These are phyloP conservation scores for Leccinellum rugosiceps DNA, from an alignment of 768 basidiomycete species.

Conservation along the genomic window DNA sequence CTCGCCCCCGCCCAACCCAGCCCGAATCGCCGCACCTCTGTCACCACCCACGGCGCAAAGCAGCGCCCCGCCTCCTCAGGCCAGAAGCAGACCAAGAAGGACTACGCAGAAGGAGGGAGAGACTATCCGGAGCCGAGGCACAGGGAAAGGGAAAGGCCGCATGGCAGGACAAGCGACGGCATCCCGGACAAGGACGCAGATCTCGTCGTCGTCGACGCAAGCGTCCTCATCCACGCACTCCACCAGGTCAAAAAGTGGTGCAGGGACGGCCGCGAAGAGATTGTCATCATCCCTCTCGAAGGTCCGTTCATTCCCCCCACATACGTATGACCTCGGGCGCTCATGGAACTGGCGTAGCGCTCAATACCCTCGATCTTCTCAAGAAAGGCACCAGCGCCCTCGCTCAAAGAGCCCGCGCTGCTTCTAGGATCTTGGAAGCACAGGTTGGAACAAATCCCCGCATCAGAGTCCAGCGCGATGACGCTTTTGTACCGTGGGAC, in stretches of 20 bases:
- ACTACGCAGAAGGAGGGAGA: conserved; percentile 17
- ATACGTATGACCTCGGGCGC: neutral
- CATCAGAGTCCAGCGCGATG: conserved; percentile 77
- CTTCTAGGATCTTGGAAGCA: conserved; percentile 85
- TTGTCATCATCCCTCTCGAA: conserved; percentile 84
- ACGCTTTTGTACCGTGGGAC: conserved; percentile 83
- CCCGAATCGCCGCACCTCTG: conserved; percentile 16
- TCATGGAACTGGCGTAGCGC: conserved; percentile 44
- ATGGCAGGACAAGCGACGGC: conserved; percentile 23
- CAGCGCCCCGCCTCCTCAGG: conserved; percentile 18
- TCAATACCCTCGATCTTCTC: conserved; percentile 88
- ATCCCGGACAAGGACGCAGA: conserved; percentile 61
- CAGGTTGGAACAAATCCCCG: conserved; percentile 82
- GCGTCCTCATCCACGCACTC: conserved; percentile 74
- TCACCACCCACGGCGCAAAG: conserved; percentile 19
- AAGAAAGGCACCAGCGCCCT: conserved; percentile 84
- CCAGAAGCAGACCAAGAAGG: conserved; percentile 24
- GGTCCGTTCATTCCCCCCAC: conserved; percentile 44
- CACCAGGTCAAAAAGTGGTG: conserved; percentile 83
- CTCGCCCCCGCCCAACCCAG: conserved; percentile 8
- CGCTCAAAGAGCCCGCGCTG: conserved; percentile 80
- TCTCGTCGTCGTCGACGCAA: conserved; percentile 75
- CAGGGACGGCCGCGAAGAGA: conserved; percentile 69
- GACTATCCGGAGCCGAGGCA: conserved; percentile 19
- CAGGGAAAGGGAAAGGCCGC: conserved; percentile 18